phyloP scores from a whole-genome alignment of 1,139 yeast genomes.

The Barnettozyma hawaiiensis region DNA sequence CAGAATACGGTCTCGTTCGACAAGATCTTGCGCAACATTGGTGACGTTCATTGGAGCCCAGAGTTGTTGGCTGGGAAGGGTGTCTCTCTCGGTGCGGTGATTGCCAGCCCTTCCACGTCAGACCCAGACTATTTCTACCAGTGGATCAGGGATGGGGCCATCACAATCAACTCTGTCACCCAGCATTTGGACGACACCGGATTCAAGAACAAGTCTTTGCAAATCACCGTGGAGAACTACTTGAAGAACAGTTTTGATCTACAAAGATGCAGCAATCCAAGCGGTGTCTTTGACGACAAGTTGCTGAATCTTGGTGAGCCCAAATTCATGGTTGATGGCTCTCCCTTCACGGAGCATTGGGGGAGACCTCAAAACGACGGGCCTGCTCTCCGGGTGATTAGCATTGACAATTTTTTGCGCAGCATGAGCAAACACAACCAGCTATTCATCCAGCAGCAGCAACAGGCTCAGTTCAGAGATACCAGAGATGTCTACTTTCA shows the following conservation, averaged over 20 bases:
- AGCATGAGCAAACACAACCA: conserved; percentile 33
- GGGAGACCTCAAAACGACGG: conserved; percentile 98
- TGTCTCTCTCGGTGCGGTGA: conserved; percentile 62
- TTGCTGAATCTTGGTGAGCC: conserved; percentile 81
- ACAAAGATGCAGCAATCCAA: conserved; percentile 62
- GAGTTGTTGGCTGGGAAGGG: conserved; percentile 30
- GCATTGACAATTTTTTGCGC: conserved; percentile 54
- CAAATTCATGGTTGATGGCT: conserved; percentile 63
- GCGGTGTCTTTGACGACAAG: conserved; percentile 51
- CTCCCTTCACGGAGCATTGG: conserved; percentile 64
- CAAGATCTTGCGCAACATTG: conserved; percentile 57
- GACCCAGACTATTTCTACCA: conserved; percentile 80
- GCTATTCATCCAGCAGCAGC: conserved; percentile 24
- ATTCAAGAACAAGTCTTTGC: conserved; percentile 28
- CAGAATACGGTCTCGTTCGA: conserved; percentile 49
- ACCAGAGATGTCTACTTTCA: conserved; percentile 38
- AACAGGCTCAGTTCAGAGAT: conserved; percentile 12
- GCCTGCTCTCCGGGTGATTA: conserved; percentile 72
- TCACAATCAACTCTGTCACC: conserved; percentile 65
- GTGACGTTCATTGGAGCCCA: conserved; percentile 38
- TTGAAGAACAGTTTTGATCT: conserved; percentile 50
- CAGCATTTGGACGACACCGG: conserved; percentile 37
- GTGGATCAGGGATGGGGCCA: conserved; percentile 90
- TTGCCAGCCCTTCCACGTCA: conserved; percentile 73
- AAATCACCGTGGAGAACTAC: conserved; percentile 48